Percentiles rank a stretch among this genome's conserved stretches.
Conservation (phyloP, 2,329 filamentous ascomycete genomes). For the Penicillium olsonii region DNA sequence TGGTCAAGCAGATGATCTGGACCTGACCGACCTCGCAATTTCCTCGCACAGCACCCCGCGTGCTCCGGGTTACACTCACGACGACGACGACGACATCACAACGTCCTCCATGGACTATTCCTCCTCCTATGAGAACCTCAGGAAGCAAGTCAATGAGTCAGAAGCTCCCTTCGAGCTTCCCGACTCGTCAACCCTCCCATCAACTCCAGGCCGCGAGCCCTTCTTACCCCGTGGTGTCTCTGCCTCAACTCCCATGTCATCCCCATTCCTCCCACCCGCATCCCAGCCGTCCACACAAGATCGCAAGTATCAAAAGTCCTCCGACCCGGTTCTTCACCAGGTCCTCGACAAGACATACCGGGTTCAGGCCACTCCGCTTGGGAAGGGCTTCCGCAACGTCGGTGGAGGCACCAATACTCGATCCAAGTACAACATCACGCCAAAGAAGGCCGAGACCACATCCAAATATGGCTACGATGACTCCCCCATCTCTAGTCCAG, state of each 20-base stretch:
- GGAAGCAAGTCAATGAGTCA: constrained; percentile 62
- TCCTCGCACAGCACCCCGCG: constrained; percentile 52
- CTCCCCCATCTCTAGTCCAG: constrained; percentile 71
- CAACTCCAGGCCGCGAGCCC: constrained; percentile 36
- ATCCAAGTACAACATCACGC: constrained; percentile 37
- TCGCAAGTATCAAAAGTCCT: constrained; percentile 39
- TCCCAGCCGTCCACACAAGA: constrained; percentile 43
- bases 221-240: constrained; percentile 48
- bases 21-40: constrained; percentile 45
- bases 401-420: constrained; percentile 24
- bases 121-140: constrained; percentile 75
- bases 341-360: constrained; percentile 96
- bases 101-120: constrained; percentile 57
- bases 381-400: constrained; percentile 42
- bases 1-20: constrained; percentile 45
- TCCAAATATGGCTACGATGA: constrained; percentile 35
- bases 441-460: constrained; percentile 29
- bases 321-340: constrained; percentile 80
- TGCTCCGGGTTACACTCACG: constrained; percentile 33
- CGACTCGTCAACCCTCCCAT: constrained; percentile 36
- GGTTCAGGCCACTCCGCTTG: constrained; percentile 86
- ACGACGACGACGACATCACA: constrained; percentile 39
- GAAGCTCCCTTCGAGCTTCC: constrained; percentile 38
- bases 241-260: constrained; percentile 63
- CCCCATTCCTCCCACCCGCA: constrained; percentile 57